These are phyloP conservation scores for Tinospora cordifolia DNA, from an alignment of 164 flowering plant species.

Conservation along the genomic window DNA sequence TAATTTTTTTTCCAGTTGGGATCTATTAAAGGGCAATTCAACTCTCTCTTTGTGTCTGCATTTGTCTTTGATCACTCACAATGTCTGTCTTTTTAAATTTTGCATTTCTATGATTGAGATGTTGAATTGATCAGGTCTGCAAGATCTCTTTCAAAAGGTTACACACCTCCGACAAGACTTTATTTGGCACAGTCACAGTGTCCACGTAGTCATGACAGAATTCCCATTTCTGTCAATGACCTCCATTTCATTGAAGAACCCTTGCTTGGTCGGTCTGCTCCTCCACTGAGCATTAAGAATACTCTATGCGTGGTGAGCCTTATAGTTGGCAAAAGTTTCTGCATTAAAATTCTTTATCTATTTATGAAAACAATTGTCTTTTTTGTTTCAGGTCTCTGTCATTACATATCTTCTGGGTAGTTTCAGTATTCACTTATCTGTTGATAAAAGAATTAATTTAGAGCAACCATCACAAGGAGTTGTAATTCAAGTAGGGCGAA, in stretches of 20 bases:
- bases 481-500: constrained; percentile 38
- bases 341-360: not conserved
- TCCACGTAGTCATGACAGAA: constrained; percentile 14
- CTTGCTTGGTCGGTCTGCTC: constrained; percentile 41
- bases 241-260: constrained; percentile 38
- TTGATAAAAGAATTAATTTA: constrained; percentile 5
- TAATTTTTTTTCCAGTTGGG: too few species aligned
- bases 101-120: not conserved
- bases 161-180: constrained; percentile 44
- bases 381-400: constrained; percentile 32
- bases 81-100: not conserved
- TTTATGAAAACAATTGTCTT: not conserved
- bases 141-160: constrained; percentile 51
- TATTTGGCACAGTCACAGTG: constrained; percentile 19
- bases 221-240: constrained; percentile 8
- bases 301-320: constrained; percentile 47
- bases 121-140: constrained; percentile 44
- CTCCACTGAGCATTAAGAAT: constrained; percentile 33
- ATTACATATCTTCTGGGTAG: constrained; percentile 30
- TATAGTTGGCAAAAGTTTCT: not conserved
- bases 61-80: not conserved
- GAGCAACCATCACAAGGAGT: constrained; percentile 23
- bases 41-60: not conserved
- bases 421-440: constrained; percentile 16
- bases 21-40: not conserved